Percentiles rank a stretch among this genome's conserved stretches.
Evolutionary conservation across 345 rosid species (phyloP).

Genomic region (Conringia planisiliqua): DNA sequence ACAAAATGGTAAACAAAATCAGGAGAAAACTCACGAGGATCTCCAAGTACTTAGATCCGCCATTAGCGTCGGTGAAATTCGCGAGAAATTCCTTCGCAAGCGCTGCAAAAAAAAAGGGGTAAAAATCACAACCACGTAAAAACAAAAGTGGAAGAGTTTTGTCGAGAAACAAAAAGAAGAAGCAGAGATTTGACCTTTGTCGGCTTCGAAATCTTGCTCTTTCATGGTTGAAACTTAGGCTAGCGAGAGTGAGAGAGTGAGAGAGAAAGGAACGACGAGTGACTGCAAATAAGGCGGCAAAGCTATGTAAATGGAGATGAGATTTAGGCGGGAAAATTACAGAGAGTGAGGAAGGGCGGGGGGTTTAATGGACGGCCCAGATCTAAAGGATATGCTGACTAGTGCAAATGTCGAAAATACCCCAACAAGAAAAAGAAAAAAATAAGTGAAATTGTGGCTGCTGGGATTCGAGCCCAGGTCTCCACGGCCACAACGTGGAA

Average conservation of each 20-base stretch:
- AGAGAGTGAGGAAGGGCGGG: slow-evolving; percentile 6
- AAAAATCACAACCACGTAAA: not conserved
- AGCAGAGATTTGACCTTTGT: slow-evolving; percentile 46
- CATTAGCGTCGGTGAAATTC: slow-evolving; percentile 64
- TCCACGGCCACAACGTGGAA: slow-evolving; percentile 88
- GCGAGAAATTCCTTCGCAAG: slow-evolving; percentile 78
- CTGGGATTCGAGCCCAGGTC: slow-evolving; percentile 92
- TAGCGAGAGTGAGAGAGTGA: not conserved
- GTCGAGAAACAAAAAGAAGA: not conserved
- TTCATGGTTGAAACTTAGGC: slow-evolving; percentile 48
- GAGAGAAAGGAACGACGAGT: not conserved
- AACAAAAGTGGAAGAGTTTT: not conserved
- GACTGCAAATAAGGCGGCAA: slow-evolving; percentile 23
- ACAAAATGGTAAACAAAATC: not conserved
- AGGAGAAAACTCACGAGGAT: slow-evolving; percentile 61
- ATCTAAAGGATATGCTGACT: not conserved
- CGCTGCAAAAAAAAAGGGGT: slow-evolving; percentile 26
- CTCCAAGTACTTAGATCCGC: slow-evolving; percentile 71
- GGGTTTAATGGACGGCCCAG: slow-evolving; percentile 9
- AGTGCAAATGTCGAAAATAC: not conserved
- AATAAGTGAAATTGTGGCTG: slow-evolving; percentile 52
- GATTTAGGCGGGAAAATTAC: slow-evolving; percentile 50
- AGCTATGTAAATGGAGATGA: slow-evolving; percentile 5
- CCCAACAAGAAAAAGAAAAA: too few species aligned
- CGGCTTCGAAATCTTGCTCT: slow-evolving; percentile 52